Base-by-base conservation (phyloP, 129 eudicot species). In the Flaveria trinervia region DNA sequence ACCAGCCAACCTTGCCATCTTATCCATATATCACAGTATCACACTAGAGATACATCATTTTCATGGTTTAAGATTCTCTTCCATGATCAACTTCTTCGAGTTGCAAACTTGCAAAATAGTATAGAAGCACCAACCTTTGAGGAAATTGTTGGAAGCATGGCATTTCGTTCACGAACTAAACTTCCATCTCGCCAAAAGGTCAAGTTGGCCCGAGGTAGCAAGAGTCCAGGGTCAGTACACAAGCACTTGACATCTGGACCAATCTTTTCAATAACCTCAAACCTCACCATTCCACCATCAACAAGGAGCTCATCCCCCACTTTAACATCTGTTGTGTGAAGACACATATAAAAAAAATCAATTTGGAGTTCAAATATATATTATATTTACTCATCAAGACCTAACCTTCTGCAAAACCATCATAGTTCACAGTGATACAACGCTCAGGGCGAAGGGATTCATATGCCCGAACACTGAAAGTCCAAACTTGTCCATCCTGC, bases 241-340 rank as follows among this genome's bases (percentile, higher is more conserved):
- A 70, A 80, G 79, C 97, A 89, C 80, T 88, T 92, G 81, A 95
- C 97, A 88, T 95, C 99, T 20, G 99, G 99, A 72, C 99, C 99
- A 80, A 95, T 86, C 77, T 89, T 91, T 85, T 95, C 99, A 69
- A 92, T 85, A 17, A 95, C 97, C 71, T 95, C 97, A 86, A 91
- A 95, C 76, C 97, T 92, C 84, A 88, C 99, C 99, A 95, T 95
- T 83, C 99, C 99, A 60, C 97, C 99, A 75, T 91, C 99, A 14
- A 95, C 97, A 46, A 91, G 88, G 66, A 95, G 96, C 59, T 95
- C 99, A 83, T 95, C 99, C 28, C 99, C 99, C 14, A 87, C 94
- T 80, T 88, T 83, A 77, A 94, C 91, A 83, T 94, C 99, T 91
- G 89, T 75, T 68, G 54, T 16, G 36, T n/a, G 1, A 72, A 9